Evolutionary conservation across 306 rosid species (phyloP), one percentile per base, ranked within the genome.

Genomic region (Prunus armeniaca): DNA sequence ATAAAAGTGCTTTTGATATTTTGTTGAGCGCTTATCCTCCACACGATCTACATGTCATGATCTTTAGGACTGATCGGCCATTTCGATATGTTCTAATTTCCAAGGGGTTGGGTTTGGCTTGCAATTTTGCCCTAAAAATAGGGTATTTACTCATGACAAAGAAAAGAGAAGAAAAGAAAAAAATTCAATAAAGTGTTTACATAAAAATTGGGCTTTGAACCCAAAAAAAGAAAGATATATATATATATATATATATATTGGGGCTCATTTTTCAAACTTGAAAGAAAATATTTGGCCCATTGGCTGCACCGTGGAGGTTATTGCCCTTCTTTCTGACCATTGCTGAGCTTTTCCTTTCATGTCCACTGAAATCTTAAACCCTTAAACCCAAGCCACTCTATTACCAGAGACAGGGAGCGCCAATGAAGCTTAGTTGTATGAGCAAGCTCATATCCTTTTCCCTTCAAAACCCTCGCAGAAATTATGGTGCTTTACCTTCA

Each of bases 401-500:
- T 27, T 27, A 2, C 6, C n/a, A 27, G 3, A 27, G 72, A 30
- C 20, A 64, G 56, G 24, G 77, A 3, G 43, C 9, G 43, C 43
- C 47, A 4, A 73, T 60, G 75, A 80, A 68, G 71, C 71, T 80
- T 20, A 51, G 43, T 25, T 55, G 64, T 30, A 46, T 63, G 76
- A 70, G 43, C 72, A 81, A 81, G 22, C 61, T 45, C 30, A 13
- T 54, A 9, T 18, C 62, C n/a, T 24, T 38, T 34, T 69, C 49
- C 17, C 30, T 47, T 55, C 81, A 65, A 13, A 71, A 10, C 34
- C 45, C 66, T 61, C 50, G 54, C 25, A 55, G 46, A 24, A 45
- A 63, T 49, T 52, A 75, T 22, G 12, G n/a, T 54, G 56, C 43
- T 58, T 73, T 54, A 10, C 67, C 79, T 73, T 72, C 85, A 17